Percentiles rank a stretch among this genome's conserved stretches.
Conservation (phyloP, 169 alveolate genomes). For the Cyclospora cayetanensis region DNA sequence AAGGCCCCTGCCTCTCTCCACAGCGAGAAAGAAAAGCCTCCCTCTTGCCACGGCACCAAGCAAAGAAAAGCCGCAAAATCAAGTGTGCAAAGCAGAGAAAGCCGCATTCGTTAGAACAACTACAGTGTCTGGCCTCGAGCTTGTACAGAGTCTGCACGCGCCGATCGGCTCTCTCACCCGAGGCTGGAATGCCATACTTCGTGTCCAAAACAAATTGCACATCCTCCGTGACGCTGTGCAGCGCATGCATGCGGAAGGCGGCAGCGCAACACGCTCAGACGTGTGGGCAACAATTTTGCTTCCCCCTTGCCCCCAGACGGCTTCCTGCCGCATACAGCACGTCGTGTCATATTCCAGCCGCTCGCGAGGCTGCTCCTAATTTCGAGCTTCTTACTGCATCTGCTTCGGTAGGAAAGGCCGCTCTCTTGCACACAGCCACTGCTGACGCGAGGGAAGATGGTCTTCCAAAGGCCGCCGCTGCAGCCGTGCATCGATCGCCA, state of each 20-base stretch:
- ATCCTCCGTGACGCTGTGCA: slow-evolving; percentile 24
- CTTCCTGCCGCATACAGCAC: not conserved
- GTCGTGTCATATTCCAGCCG: no score
- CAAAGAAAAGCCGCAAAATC: no score
- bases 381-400: no score
- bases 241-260: not conserved
- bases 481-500: slow-evolving; percentile 14
- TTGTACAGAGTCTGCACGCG: no score
- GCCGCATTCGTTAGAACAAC: no score
- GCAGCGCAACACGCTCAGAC: not conserved
- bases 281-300: not conserved
- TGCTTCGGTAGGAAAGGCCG: slow-evolving; percentile 35
- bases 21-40: no score
- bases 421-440: not conserved
- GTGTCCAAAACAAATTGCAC: slow-evolving; percentile 35
- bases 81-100: no score
- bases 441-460: not conserved
- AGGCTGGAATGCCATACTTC: slow-evolving; percentile 23
- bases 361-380: not conserved
- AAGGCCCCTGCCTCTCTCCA: no score
- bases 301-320: not conserved
- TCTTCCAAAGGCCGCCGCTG: not conserved
- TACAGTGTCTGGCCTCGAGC: no score
- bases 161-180: not conserved
- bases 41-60: no score